Evolutionary conservation across 2,329 filamentous ascomycete species (phyloP).

Genomic region (Fusarium tuaranense): DNA sequence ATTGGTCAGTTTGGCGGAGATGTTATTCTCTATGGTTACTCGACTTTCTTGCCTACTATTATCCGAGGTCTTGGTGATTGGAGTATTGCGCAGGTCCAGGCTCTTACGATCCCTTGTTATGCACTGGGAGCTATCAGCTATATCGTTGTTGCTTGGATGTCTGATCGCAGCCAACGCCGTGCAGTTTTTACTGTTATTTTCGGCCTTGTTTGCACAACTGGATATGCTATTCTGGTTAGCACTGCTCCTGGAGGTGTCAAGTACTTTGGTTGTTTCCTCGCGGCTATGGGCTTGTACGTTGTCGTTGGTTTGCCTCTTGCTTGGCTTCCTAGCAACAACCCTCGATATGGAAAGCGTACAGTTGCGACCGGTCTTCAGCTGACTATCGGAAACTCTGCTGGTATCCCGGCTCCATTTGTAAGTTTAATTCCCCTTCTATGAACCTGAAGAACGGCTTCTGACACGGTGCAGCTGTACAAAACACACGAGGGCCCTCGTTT

Average conservation of each 20-base stretch:
- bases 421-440: neutral
- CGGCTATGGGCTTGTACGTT: conserved; percentile 71
- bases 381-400: conserved; percentile 72
- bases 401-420: conserved; percentile 71
- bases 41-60: conserved; percentile 75
- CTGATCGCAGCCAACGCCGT: conserved; percentile 67
- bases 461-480: conserved; percentile 41
- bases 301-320: conserved; percentile 52
- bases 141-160: conserved; percentile 66
- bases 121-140: conserved; percentile 71
- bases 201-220: conserved; percentile 62
- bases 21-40: conserved; percentile 72
- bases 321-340: conserved; percentile 67
- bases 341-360: conserved; percentile 73
- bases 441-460: neutral
- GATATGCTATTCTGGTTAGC: conserved; percentile 70
- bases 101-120: conserved; percentile 77
- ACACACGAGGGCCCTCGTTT: conserved; percentile 57
- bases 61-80: conserved; percentile 68
- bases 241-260: conserved; percentile 64
- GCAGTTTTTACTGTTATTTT: conserved; percentile 66
- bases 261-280: conserved; percentile 72
- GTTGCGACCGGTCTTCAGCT: conserved; percentile 71
- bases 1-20: conserved; percentile 71
- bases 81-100: conserved; percentile 61